Conservation (phyloP, 768 basidiomycete species). For the Suillus brevipes region DNA sequence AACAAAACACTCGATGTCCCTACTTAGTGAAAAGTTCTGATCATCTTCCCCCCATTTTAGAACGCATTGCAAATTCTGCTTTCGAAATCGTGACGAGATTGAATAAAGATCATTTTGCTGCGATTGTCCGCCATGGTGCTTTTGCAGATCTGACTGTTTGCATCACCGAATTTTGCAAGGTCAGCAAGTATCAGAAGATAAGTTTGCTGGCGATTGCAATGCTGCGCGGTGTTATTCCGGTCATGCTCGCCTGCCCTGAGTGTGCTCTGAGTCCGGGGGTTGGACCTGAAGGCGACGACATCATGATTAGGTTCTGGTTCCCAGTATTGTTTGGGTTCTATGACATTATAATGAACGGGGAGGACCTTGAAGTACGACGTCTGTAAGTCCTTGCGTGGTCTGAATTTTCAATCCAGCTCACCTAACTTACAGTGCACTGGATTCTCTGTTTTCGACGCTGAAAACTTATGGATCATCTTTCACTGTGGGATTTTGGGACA, state of each 20-base stretch:
- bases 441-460: constrained; percentile 91
- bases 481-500: constrained; percentile 95
- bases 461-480: constrained; percentile 86
- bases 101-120: constrained; percentile 85
- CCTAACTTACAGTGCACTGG: constrained; percentile 70
- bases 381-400: constrained; percentile 59
- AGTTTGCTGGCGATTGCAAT: constrained; percentile 94
- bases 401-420: constrained; percentile 6
- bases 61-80: constrained; percentile 88
- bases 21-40: neutral
- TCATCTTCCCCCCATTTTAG: constrained; percentile 37
- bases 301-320: constrained; percentile 97
- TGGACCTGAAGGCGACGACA: constrained; percentile 61
- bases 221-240: constrained; percentile 89
- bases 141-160: constrained; percentile 97
- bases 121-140: constrained; percentile 91
- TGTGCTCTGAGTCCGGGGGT: constrained; percentile 42
- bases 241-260: constrained; percentile 85
- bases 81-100: constrained; percentile 94
- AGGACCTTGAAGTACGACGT: constrained; percentile 95
- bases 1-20: constrained; percentile 7
- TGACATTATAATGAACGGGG: constrained; percentile 99
- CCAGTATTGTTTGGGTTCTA: constrained; percentile 97
- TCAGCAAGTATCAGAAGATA: constrained; percentile 99
- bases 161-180: constrained; percentile 99